These are phyloP conservation scores for Ophiocordyceps robertsii DNA, from an alignment of 2,329 filamentous ascomycete species.

Conservation along the genomic window DNA sequence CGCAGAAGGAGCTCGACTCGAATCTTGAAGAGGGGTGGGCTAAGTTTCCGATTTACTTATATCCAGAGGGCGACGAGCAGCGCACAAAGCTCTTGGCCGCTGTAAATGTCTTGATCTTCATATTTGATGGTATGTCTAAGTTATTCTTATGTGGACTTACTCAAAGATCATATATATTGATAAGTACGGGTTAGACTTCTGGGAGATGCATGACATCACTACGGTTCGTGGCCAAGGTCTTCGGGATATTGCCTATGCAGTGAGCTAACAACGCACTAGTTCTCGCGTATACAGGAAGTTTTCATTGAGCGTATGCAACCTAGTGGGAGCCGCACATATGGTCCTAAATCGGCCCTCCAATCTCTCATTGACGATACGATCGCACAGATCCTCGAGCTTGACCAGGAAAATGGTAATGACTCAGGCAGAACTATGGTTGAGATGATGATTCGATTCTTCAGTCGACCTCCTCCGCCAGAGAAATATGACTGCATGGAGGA, in stretches of 20 bases:
- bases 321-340: background rate
- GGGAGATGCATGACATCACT: background rate
- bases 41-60: background rate
- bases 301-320: background rate
- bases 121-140: background rate
- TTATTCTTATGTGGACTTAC: too few species aligned
- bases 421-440: background rate
- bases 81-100: background rate
- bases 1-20: background rate
- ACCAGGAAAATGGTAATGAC: background rate
- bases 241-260: too few species aligned
- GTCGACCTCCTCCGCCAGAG: background rate
- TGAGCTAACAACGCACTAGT: background rate
- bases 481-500: background rate
- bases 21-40: background rate
- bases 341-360: background rate
- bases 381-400: background rate
- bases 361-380: background rate
- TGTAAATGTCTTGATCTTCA: background rate
- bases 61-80: background rate
- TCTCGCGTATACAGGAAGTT: background rate
- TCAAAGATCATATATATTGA: too few species aligned
- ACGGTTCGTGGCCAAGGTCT: background rate
- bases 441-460: background rate
- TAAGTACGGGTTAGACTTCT: background rate